These are phyloP conservation scores for Tetrahymena thermophila DNA, from an alignment of 73 alveolate genomes.

Conservation along the genomic window DNA sequence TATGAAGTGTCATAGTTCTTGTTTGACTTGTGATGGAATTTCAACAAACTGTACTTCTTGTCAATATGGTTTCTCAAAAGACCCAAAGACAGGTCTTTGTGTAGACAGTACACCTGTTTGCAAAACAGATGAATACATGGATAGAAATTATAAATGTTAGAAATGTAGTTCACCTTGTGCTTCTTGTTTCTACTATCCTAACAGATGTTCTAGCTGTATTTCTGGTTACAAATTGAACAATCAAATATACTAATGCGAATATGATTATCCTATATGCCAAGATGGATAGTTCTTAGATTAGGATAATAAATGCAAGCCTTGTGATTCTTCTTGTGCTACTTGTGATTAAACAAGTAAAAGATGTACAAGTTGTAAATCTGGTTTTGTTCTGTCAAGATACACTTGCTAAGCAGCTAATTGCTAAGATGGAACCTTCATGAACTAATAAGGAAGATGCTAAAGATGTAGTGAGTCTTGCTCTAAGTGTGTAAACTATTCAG, in stretches of 20 bases:
- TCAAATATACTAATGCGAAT: neutral
- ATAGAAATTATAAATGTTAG: neutral
- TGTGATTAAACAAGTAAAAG: neutral
- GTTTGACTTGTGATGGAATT: neutral
- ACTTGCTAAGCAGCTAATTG: neutral
- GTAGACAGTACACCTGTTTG: neutral
- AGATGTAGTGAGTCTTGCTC: neutral
- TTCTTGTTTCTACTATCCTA: neutral
- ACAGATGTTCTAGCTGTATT: neutral
- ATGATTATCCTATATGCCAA: neutral
- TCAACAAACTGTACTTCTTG: neutral
- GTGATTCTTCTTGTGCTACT: neutral
- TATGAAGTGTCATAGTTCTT: neutral
- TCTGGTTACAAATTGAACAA: neutral
- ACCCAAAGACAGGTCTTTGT: neutral
- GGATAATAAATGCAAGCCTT: neutral
- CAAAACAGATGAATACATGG: neutral
- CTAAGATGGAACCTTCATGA: neutral
- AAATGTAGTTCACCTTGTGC: neutral
- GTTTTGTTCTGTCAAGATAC: neutral
- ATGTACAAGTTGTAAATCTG: neutral
- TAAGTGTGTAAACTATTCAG: neutral
- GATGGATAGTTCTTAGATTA: neutral
- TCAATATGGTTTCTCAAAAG: neutral
- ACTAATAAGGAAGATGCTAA: neutral